Evolutionary conservation across 2,329 filamentous ascomycete genomes (phyloP), one percentile per base, ranked within the genome.

Genomic region (Blastomyces percursus): DNA sequence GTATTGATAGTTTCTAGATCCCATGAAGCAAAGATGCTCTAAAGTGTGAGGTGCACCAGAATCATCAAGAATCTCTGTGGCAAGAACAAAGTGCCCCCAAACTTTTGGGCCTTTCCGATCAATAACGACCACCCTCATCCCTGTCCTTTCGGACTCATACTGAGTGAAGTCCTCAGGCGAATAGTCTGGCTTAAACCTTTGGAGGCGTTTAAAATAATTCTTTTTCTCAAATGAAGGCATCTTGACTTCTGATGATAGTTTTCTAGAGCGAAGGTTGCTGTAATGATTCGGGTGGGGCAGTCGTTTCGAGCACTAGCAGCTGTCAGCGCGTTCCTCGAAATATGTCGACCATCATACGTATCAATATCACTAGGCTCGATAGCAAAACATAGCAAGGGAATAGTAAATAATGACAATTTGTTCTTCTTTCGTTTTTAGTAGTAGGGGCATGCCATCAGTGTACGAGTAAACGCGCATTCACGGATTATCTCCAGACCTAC

Each of bases 41-140:
- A 93, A 80, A 0, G 89, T 92, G 71, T 93, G 89, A 5, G 89
- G 94, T 16, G 94, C 89, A 50, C 94, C 94, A 12, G 93, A 97
- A 74, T 99, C 91, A 77, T 99, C 94, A 70, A 96, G 88, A 69
- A 99, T 97, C 76, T 99, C 94, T 2, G 94, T 99, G 42, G 94
- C 94, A 61, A 99, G 82, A 42, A 92, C 88, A 76, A 99, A 99
- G 77, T 95, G 96, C 42, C 94, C 94, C 68, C 90, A 88, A 65
- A 96, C 84, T 75, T 96, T 97, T n/a, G 94, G 94, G 0, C 94
- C 93, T 73, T 94, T 86, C 69, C 91, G 87, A 73, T 97, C 89
- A 68, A 95, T 91, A 59, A 96, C 90, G 50, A 96, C 86, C 42
- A 96, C 89, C 68, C 92, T 88, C 90, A 99, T 94, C 60, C 94